These are phyloP conservation scores for Verbena officinalis DNA, from an alignment of 257 asterid species.

Conservation along the genomic window DNA sequence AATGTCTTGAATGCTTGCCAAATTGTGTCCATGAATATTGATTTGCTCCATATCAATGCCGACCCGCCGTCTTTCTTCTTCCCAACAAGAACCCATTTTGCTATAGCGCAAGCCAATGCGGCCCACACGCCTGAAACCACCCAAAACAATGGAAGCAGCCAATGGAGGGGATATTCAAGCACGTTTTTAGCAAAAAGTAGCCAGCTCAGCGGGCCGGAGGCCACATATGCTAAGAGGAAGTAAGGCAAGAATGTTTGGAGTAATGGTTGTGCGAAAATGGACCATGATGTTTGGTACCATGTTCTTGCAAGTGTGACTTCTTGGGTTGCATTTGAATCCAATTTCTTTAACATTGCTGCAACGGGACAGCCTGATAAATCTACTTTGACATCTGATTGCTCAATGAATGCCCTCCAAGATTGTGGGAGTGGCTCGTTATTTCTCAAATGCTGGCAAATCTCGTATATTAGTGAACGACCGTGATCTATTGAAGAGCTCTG, in stretches of 20 bases:
- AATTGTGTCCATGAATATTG: conserved; percentile 63
- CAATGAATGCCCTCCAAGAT: conserved; percentile 77
- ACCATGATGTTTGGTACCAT: conserved; percentile 66
- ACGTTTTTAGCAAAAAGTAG: conserved; percentile 30
- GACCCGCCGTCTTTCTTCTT: conserved; percentile 73
- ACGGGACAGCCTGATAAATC: conserved; percentile 85
- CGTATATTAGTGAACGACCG: conserved; percentile 79
- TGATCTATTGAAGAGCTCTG: conserved; percentile 91
- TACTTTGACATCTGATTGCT: conserved; percentile 81
- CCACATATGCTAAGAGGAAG: conserved; percentile 50
- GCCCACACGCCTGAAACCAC: conserved; percentile 56
- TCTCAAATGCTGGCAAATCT: conserved; percentile 80
- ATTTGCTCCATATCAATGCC: conserved; percentile 61
- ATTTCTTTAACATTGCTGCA: conserved; percentile 39
- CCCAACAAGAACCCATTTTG: conserved; percentile 66
- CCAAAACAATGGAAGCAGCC: conserved; percentile 76
- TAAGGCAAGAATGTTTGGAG: conserved; percentile 76
- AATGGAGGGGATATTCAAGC: conserved; percentile 45
- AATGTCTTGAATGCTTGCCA: conserved; percentile 86
- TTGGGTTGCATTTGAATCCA: conserved; percentile 15
- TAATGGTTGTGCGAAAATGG: conserved; percentile 60
- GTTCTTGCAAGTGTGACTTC: conserved; percentile 63
- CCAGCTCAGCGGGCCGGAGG: conserved; percentile 50
- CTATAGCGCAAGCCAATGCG: conserved; percentile 51
- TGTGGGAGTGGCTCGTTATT: conserved; percentile 78